Evolutionary conservation across 768 basidiomycete species (phyloP), one percentile per base, ranked within the genome.

Genomic region (Polyporus arcularius): DNA sequence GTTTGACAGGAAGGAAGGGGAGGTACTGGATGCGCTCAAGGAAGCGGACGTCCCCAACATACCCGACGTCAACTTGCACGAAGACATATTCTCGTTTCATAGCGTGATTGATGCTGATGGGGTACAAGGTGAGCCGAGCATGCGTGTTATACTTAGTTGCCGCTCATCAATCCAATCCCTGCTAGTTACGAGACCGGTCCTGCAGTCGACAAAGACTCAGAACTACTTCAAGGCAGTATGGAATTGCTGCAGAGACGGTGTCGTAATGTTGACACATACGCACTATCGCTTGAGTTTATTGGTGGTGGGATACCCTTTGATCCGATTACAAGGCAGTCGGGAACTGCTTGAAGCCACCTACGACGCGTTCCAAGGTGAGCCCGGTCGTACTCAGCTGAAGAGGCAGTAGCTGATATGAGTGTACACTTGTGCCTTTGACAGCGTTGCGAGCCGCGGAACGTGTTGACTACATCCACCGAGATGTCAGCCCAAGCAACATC

Each of bases 401-500:
- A 31, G 31, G 30, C 31, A 30, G 18, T 21, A 4, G 31, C 15
- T 30, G 15, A 35, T 10, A 2, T 52, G 11, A 11, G 35, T 6
- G 35, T 35, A 7, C 35, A 7, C 7, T 35, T 35, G 21, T 26
- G 21, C 21, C 11, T 28, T 26, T 12, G 26, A n/a, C 45, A 56
- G 55, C 35, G 35, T 32, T 56, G 42, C 4, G 6, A 14, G 55
- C 21, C 28, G 43, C 55, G 4, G 42, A 56, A 12, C 14, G 12
- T 21, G n/a, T 31, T 14, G 41, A 26, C 31, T 21, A 31, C 6
- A 32, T 56, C 21, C 42, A 42, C 8, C 41, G 55, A 8, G 55
- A 42, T 45, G 47, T 56, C 31, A 52, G 51, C 18, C 51, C 38
- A 10, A 39, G 32, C 14, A 52, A 52, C 51, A 52, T 52, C 35